Percentiles rank a stretch among this genome's conserved stretches.
Conservation (phyloP, 176 grass and related monocot genomes). For the Elaeis guineensis region DNA sequence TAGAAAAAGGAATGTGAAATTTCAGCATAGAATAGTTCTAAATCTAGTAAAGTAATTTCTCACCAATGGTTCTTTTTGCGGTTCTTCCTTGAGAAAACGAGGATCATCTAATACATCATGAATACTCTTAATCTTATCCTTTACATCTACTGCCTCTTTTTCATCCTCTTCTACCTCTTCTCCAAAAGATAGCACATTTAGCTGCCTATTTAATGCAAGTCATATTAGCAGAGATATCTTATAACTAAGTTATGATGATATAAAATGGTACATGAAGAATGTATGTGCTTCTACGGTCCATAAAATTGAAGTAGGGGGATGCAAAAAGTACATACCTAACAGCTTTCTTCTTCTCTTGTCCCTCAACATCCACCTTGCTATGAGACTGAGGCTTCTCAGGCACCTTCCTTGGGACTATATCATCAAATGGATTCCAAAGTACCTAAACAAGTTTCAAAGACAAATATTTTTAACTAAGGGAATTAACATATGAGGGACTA, state of each 20-base stretch:
- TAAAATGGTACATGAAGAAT: too few species aligned
- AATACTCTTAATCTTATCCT: conserved; percentile 95
- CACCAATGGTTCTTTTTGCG: conserved; percentile 34
- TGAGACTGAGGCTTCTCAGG: conserved; percentile 38
- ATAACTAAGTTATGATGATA: too few species aligned
- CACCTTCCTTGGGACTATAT: conserved; percentile 66
- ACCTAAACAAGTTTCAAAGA: conserved; percentile 39
- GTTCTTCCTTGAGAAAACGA: conserved; percentile 71
- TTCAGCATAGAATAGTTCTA: not conserved
- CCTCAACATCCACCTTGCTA: conserved; percentile 42
- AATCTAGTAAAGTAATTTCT: conserved; percentile 6
- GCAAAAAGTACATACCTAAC: conserved; percentile 55
- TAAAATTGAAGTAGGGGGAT: not conserved
- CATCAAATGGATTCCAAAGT: conserved; percentile 98
- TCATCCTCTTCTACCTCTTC: conserved; percentile 96
- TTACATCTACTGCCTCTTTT: conserved; percentile 47
- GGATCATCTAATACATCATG: conserved; percentile 90
- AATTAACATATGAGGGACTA: too few species aligned
- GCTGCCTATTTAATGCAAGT: conserved; percentile 42
- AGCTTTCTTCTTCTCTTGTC: conserved; percentile 65
- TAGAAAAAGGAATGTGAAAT: too few species aligned
- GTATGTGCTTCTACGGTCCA: too few species aligned
- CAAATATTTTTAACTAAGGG: not conserved
- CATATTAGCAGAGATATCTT: too few species aligned
- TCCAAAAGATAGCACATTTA: conserved; percentile 91